Evolutionary conservation across 306 rosid genomes (phyloP), one percentile per base, ranked within the genome.

Genomic region (Amphicarpaea edgeworthii): DNA sequence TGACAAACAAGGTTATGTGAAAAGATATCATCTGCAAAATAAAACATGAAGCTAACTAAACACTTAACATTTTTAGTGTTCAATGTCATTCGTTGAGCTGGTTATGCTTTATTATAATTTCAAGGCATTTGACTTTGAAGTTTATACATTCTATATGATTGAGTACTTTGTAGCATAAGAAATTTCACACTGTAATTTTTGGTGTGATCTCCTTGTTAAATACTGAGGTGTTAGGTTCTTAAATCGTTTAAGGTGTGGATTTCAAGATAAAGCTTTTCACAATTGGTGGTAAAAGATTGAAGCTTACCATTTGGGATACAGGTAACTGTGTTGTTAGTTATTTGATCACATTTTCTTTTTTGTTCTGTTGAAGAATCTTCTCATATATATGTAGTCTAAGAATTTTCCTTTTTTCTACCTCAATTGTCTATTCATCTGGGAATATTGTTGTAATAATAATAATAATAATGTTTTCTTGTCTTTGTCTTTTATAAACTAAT

Each of bases 281-380:
- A 16, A 74, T 95, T 49, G 90, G 86, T 43, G 97, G 91, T 14
- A 95, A 90, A 79, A 86, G 86, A 82, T 79, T 92, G 89, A 95
- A 95, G 93, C 97, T 95, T 59, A 95, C 99, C 21, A 90, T 95
- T 55, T 95, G 99, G 99, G 99, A 95, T 88, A 95, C 99, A 59
- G 99, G 99, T 95, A 79, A 42, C 46, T 55, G 45, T 8, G 63
- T 53, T 53, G 53, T 55, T 69, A 21, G 16, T 40, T 30, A 24
- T 41, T 59, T 24, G 46, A 63, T 67, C 17, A 15, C 65, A 62
- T 5, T 82, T 64, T 53, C 53, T 51, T 62, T 55, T 15, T 21
- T 61, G 1, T 42, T 43, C 53, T 60, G 9, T 19, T 26, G 11
- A 71, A 62, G 40, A 64, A 28, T 41, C 14, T 51, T 38, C 40